Evolutionary conservation across 2,329 filamentous ascomycete genomes (phyloP), one percentile per base, ranked within the genome.

Genomic region (Graphiopsis chlorocephala): DNA sequence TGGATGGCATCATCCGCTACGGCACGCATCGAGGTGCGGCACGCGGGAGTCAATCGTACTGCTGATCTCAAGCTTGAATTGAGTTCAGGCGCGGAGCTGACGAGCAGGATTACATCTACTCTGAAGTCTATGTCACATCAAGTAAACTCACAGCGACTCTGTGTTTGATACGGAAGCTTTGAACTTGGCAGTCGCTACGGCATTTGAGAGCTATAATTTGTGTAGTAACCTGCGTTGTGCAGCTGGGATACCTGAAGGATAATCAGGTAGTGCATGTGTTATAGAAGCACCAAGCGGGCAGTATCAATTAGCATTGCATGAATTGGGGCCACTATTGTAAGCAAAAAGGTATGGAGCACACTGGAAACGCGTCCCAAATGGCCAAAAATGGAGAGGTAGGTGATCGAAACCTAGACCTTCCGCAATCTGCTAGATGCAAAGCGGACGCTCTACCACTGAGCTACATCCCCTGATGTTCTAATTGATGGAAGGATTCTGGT

Each of bases 401-500:
- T 53, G 48, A 55, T 62, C 48, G 60, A 62, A 62, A 53, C 33
- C 60, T 31, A 55, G 60, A 55, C 60, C 48, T 62, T 55, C 33
- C 48, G 48, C 60, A 62, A 29, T 53, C 33, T 55, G 15, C 17
- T 45, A 25, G 25, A 55, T 62, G 60, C 60, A 62, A 62, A 62
- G 60, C 48, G 48, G 33, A 55, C 60, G 60, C 60, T 53, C 60
- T 62, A 62, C 60, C 60, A 55, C 60, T 62, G 60, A 53, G 60
- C 60, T 55, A 62, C 48, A 62, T 42, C 57, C 35, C 53, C 56
- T 47, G 42, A 45, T 17, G 8, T 45, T 20, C 15, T n/a, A n/a
- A 20, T 14, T 45, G 15, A n/a, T n/a, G n/a, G n/a, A n/a, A n/a
- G n/a, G n/a, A n/a, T n/a, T n/a, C n/a, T n/a, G n/a, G n/a, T n/a